phyloP scores from a whole-genome alignment of 1,284 basidiomycete genomes.

The Lentinula novae-zelandiae region DNA sequence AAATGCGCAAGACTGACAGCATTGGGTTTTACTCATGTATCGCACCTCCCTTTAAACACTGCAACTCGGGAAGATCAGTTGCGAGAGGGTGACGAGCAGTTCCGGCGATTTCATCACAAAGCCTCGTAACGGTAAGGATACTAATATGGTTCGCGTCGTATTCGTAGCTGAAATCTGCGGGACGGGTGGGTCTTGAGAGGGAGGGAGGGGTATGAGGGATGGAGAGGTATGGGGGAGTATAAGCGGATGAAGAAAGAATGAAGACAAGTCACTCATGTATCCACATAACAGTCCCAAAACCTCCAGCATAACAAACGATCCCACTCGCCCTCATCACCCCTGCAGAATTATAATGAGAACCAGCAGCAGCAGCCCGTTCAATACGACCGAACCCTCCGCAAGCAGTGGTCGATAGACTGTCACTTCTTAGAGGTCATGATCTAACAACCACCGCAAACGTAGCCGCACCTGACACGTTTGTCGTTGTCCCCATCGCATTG shows the following conservation, averaged over 20 bases:
- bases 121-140: constrained; percentile 51
- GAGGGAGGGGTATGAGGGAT: no score
- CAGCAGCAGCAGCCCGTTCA: constrained; percentile 31
- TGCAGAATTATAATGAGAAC: constrained; percentile 27
- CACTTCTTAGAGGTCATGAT: background rate
- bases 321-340: constrained; percentile 61
- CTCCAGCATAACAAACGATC: constrained; percentile 48
- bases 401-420: constrained; percentile 40
- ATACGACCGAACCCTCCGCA: constrained; percentile 46
- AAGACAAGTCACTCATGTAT: constrained; percentile 60
- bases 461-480: background rate
- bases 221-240: background rate
- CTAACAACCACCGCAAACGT: background rate
- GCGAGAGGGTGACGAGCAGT: no score
- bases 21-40: no score
- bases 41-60: no score
- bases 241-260: constrained; percentile 2
- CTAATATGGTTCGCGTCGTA: constrained; percentile 68
- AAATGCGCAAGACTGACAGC: no score
- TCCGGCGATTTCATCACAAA: constrained; percentile 35
- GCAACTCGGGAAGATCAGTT: no score
- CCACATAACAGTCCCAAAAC: constrained; percentile 50
- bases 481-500: background rate
- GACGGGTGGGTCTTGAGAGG: constrained; percentile 43
- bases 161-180: constrained; percentile 74